phyloP scores from a whole-genome alignment of 2,329 filamentous ascomycete species.

The Atkinsonella texensis region DNA sequence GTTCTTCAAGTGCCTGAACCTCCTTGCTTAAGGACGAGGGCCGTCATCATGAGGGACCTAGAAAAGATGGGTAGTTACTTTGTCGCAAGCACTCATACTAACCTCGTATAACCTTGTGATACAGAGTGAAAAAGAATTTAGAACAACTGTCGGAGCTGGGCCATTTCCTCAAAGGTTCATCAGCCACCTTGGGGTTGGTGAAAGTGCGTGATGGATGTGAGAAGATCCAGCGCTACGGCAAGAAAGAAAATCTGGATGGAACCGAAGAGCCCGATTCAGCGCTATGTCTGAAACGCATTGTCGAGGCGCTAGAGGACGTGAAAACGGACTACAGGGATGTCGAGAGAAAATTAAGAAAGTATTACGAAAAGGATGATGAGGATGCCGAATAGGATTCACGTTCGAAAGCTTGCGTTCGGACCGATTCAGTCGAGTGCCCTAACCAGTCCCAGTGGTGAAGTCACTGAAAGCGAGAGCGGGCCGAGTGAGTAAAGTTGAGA shows the following conservation, averaged over 20 bases:
- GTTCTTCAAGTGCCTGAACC: constrained; percentile 22
- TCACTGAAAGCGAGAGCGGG: background rate
- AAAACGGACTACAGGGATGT: constrained; percentile 68
- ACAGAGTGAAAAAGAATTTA: constrained; percentile 57
- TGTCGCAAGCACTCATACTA: background rate
- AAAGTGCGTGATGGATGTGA: constrained; percentile 91
- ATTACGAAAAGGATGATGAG: constrained; percentile 33
- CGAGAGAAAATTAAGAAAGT: constrained; percentile 56
- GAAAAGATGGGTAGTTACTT: background rate
- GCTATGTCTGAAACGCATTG: constrained; percentile 57
- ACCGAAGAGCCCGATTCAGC: constrained; percentile 52
- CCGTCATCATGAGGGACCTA: too few relatives aligned
- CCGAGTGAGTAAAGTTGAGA: background rate
- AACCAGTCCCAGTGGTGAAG: background rate
- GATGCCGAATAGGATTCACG: constrained; percentile 10
- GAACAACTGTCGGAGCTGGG: constrained; percentile 69
- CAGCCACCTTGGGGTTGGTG: constrained; percentile 79
- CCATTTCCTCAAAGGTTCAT: constrained; percentile 96
- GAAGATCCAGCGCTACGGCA: constrained; percentile 90
- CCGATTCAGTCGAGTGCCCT: background rate
- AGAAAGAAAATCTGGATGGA: constrained; percentile 68
- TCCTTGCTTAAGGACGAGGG: too few relatives aligned
- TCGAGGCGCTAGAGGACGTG: constrained; percentile 55
- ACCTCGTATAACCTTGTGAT: background rate
- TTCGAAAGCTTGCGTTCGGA: background rate